phyloP scores from a whole-genome alignment of 345 rosid genomes.

The Gossypium sturtianum region DNA sequence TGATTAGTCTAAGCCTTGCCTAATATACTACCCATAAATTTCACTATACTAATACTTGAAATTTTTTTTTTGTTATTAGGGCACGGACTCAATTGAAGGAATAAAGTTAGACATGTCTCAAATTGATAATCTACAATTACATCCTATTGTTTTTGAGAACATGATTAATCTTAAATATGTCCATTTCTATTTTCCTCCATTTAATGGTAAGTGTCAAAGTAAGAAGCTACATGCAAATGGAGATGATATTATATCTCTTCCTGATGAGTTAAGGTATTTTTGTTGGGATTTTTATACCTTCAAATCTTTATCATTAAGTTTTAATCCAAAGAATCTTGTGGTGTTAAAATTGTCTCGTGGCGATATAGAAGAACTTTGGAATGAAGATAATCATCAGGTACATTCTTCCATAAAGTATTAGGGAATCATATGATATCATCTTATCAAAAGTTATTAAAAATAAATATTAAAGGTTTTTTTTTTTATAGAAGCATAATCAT shows the following conservation, averaged over 20 bases:
- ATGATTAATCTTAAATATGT: slow-evolving; percentile 28
- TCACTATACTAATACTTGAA: background rate
- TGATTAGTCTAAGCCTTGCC: too few species aligned
- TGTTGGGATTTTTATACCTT: slow-evolving; percentile 12
- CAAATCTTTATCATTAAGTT: too few species aligned
- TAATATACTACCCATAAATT: too few species aligned
- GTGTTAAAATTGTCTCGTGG: too few species aligned
- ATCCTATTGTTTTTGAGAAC: slow-evolving; percentile 20
- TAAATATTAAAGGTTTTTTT: too few species aligned
- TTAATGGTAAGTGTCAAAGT: background rate
- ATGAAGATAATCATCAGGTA: too few species aligned
- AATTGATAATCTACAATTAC: slow-evolving; percentile 10
- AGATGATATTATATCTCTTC: background rate
- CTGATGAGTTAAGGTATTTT: slow-evolving; percentile 3
- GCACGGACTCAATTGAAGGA: slow-evolving; percentile 24
- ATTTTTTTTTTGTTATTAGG: slow-evolving; percentile 15
- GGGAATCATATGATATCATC: too few species aligned
- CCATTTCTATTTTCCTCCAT: background rate
- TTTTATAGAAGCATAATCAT: too few species aligned
- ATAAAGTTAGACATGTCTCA: slow-evolving; percentile 5
- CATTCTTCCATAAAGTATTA: too few species aligned
- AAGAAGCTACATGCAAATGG: background rate
- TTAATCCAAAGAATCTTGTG: too few species aligned
- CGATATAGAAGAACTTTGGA: too few species aligned
- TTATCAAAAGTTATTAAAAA: too few species aligned